Evolutionary conservation across 331 rosid genomes (phyloP).

Genomic region (Malus hybrid): DNA sequence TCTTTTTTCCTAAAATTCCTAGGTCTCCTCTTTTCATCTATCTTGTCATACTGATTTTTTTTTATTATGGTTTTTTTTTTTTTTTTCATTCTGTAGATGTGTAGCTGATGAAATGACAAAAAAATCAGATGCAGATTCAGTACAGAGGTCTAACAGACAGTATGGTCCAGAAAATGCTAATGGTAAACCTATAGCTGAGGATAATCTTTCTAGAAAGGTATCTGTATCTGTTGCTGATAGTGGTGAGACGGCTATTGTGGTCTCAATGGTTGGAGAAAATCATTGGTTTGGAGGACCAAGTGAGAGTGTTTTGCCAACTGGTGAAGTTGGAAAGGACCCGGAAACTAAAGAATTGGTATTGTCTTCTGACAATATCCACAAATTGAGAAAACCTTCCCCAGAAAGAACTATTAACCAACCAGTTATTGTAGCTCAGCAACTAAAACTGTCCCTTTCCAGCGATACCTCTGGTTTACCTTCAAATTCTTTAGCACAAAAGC

Average conservation of each 20-base stretch:
- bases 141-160: constrained; percentile 25
- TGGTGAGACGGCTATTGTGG: constrained; percentile 93
- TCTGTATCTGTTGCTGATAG: constrained; percentile 82
- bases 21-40: constrained; percentile 8
- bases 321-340: constrained; percentile 38
- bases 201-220: constrained; percentile 54
- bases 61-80: not conserved
- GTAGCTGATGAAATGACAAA: constrained; percentile 39
- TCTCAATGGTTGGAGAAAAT: constrained; percentile 63
- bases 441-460: constrained; percentile 54
- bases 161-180: constrained; percentile 26
- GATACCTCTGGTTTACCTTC: constrained; percentile 40
- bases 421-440: constrained; percentile 34
- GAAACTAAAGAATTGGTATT: constrained; percentile 36
- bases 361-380: constrained; percentile 34
- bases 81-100: constrained; percentile 45
- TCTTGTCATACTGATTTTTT: not conserved
- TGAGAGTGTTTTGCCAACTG: constrained; percentile 27
- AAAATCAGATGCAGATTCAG: constrained; percentile 30
- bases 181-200: constrained; percentile 30
- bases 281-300: constrained; percentile 47
- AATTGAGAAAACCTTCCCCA: constrained; percentile 6
- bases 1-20: constrained; percentile 10
- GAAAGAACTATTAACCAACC: constrained; percentile 29
- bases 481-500: constrained; percentile 26